Evolutionary conservation across 106 monocot genomes (phyloP), one percentile per base, ranked within the genome.

Genomic region (Allium sativum): DNA sequence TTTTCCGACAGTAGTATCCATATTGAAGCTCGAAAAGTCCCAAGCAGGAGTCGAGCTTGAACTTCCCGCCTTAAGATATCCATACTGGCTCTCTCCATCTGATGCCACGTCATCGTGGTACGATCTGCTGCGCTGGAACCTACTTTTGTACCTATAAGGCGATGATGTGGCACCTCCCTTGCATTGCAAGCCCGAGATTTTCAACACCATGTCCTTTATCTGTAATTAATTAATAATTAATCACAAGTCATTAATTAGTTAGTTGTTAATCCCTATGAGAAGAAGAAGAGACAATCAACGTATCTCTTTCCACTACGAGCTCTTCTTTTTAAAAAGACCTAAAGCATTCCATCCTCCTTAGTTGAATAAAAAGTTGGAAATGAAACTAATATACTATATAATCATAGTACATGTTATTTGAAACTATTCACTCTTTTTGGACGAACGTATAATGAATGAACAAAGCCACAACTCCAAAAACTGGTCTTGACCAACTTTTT

Each of bases 161-260:
- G 71, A 40, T 20, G 45, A 18, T 10, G 71, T 45, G 46, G 56
- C 48, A 11, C 66, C 69, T 9, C 76, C 70, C 45, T 79, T 80
- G 78, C 74, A 67, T 46, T 79, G 93, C 2, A 68, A 66, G 18
- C 94, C 94, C 48, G 94, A 86, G 67, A 94, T 71, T 56, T 86
- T 90, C 31, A 94, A 51, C 51, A 90, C 85, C 89, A 90, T 83
- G 76, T 94, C 94, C 62, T 90, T 94, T 16, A 94, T 69, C 94
- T 94, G 86, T 53, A n/a, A 57, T 19, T 22, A 55, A 16, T 11
- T 6, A 12, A 17, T 40, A 12, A 57, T 18, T 31, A 7, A 57
- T n/a, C n/a, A n/a, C n/a, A 31, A 40, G 40, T 18, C 31, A 54
- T 7, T 54, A 14, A 54, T n/a, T 54, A 54, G 7, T 17, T 54